phyloP scores from a whole-genome alignment of 257 asterid species.

The Solanum paucissectum region DNA sequence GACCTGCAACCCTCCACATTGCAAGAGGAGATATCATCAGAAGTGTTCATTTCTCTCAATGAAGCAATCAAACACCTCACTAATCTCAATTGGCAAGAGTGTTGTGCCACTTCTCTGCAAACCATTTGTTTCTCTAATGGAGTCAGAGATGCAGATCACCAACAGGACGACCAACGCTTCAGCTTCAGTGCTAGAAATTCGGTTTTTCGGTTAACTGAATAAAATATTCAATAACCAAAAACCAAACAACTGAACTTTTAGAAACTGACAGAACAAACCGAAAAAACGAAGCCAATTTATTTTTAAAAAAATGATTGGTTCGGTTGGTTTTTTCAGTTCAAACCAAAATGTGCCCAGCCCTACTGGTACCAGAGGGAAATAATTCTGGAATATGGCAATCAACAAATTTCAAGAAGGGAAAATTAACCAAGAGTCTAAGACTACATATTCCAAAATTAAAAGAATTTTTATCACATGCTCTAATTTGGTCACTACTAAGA shows the following conservation, averaged over 20 bases:
- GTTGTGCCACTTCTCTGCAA: constrained; percentile 49
- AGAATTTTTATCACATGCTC: neutral
- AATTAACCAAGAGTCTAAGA: neutral
- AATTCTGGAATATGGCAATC: neutral
- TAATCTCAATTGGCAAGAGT: constrained; percentile 51
- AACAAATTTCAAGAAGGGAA: neutral
- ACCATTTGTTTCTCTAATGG: constrained; percentile 5
- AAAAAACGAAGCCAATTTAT: neutral
- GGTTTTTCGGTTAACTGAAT: neutral
- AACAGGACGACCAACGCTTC: neutral
- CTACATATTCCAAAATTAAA: neutral
- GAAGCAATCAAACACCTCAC: constrained; percentile 39
- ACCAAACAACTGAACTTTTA: neutral
- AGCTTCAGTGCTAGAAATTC: neutral
- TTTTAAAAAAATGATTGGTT: neutral
- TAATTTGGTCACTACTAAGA: neutral
- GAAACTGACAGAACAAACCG: neutral
- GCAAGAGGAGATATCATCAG: constrained; percentile 23
- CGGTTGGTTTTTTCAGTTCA: neutral
- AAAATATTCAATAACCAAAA: neutral
- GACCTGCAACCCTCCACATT: constrained; percentile 45
- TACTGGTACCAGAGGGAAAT: neutral
- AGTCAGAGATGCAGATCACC: neutral
- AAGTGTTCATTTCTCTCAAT: constrained; percentile 22
- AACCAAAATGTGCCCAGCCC: neutral